phyloP scores from a whole-genome alignment of 139 green algal species.

The Gonium pectorale region DNA sequence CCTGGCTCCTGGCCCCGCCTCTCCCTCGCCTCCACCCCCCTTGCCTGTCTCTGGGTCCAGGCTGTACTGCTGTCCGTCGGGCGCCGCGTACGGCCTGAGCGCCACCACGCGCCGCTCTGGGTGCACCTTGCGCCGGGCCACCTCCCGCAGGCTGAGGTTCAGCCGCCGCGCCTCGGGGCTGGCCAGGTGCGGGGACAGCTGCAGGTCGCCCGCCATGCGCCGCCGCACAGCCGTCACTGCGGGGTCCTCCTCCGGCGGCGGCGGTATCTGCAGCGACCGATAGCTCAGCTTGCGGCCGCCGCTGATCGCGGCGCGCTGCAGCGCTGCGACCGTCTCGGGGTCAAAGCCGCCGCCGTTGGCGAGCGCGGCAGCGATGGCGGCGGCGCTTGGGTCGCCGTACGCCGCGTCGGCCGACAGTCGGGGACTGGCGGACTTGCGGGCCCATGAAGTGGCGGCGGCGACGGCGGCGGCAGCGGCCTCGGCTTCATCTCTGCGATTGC shows the following conservation, averaged over 20 bases:
- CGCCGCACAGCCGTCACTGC: background rate
- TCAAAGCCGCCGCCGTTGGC: slow-evolving; percentile 11
- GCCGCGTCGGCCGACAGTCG: too few species aligned
- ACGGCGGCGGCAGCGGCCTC: too few species aligned
- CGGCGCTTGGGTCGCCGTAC: too few species aligned
- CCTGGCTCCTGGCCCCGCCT: too few species aligned
- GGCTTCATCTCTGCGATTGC: too few species aligned
- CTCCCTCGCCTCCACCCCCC: too few species aligned
- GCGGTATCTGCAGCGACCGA: too few species aligned
- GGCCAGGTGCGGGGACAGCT: background rate
- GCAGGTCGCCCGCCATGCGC: slow-evolving; percentile 35
- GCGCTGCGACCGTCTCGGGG: background rate
- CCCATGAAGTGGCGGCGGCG: too few species aligned
- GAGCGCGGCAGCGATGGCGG: too few species aligned
- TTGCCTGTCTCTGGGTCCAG: slow-evolving; percentile 18
- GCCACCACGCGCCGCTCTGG: slow-evolving; percentile 11
- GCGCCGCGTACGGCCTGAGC: slow-evolving; percentile 7
- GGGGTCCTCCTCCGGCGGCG: background rate
- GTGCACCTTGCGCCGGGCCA: slow-evolving; percentile 29
- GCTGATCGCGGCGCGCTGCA: background rate
- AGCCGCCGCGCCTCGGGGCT: background rate
- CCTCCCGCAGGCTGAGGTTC: slow-evolving; percentile 18
- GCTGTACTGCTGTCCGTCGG: slow-evolving; percentile 10
- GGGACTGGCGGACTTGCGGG: too few species aligned
- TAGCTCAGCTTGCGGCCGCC: background rate